These are phyloP conservation scores for Cyanophora paradoxa DNA, from an alignment of 78 protist genomes.

Conservation along the genomic window DNA sequence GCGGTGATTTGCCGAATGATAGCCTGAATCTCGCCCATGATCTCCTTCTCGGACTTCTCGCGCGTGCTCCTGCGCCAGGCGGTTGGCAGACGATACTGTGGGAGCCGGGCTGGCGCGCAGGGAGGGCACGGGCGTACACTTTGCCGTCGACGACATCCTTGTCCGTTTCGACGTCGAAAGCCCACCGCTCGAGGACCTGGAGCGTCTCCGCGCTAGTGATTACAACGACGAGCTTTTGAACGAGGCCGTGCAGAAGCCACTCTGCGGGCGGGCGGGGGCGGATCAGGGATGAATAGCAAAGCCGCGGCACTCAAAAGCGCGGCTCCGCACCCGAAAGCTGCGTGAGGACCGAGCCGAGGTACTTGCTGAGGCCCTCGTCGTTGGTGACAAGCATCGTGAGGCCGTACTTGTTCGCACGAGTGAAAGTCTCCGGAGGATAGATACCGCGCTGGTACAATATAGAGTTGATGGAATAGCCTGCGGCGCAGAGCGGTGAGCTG, in stretches of 20 bases:
- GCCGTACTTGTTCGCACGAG: constrained; percentile 77
- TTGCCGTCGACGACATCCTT: too few species aligned
- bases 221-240: constrained; percentile 91
- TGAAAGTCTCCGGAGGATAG: constrained; percentile 91
- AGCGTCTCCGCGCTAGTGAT: constrained; percentile 59
- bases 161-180: constrained; percentile 85
- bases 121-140: too few species aligned
- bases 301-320: not conserved
- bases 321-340: constrained; percentile 54
- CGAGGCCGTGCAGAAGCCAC: constrained; percentile 79
- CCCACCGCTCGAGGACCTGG: constrained; percentile 93
- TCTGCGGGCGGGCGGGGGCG: constrained; percentile 17
- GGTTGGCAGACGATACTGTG: too few species aligned
- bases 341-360: constrained; percentile 70
- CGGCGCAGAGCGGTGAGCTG: too few species aligned
- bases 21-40: constrained; percentile 84
- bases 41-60: constrained; percentile 69
- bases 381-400: constrained; percentile 74
- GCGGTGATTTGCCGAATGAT: constrained; percentile 95
- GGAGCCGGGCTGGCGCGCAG: too few species aligned
- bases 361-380: constrained; percentile 75
- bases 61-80: too few species aligned
- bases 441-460: constrained; percentile 85
- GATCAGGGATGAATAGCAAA: not conserved
- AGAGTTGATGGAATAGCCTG: constrained; percentile 42